Base-by-base conservation (phyloP, 331 rosid species). In the Malus hybrid region DNA sequence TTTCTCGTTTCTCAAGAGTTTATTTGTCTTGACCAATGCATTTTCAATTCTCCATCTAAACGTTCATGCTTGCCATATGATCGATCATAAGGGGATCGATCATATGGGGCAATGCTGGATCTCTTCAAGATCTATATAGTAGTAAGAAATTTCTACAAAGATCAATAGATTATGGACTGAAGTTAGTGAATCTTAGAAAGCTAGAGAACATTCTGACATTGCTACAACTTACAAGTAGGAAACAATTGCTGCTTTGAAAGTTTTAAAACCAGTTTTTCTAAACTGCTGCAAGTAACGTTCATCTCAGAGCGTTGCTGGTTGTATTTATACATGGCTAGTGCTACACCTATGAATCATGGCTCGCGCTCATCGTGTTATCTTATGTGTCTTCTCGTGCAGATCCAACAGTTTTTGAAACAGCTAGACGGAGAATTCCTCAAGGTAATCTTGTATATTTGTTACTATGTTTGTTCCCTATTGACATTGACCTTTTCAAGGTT, bases 361-460 rank as follows among this genome's bases (percentile, higher is more conserved):
- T 64, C 3, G 15, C 10, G 20, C 62, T 71, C 60, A 52, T 18
- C 24, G 10, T 66, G 15, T 20, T 64, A 56, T 71, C 16, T 11
- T 74, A 20, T 50, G n/a, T 56, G 59, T 69, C 79, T 79, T 82
- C 44, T 69, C 73, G 24, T 81, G 84, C 97, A 94, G 99, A 81
- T 94, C 77, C 89, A 84, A 85, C 85, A 85, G 81, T 87, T 92
- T 79, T 72, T 94, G 88, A 92, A 87, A 74, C 90, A 86, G 74
- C 71, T 94, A 81, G 97, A 83, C 32, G 99, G 97, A 54, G 96
- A 92, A 80, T 94, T 94, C 89, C 74, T 91, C 63, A 82, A 90
- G 96, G 99, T 94, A 87, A 75, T 46, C 28, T 27, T 36, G 29
- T 79, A 66, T 61, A 60, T 61, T 60, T 71, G 22, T 72, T 50